Evolutionary conservation across 495 filamentous ascomycete genomes (phyloP), one percentile per base, ranked within the genome.

Genomic region (Penicillium samsonianum): DNA sequence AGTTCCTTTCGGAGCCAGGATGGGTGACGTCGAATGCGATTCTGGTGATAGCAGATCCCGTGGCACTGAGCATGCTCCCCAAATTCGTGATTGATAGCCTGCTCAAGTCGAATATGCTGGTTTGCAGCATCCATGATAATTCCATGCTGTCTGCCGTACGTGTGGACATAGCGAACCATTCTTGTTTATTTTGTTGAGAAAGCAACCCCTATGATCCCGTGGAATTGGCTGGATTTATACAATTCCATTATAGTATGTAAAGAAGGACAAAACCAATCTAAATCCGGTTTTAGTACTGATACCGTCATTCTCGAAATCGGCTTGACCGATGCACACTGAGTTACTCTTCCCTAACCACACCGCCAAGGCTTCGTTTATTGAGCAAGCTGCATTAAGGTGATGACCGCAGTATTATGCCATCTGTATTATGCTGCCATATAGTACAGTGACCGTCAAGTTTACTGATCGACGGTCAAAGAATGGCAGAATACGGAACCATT

Each of bases 121-220:
- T 23, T 11, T 50, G 19, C 20, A 37, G 33, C 25, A 22, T 50
- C 48, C 11, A 26, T 23, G 1, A 33, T 38, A 50, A 37, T 50
- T 35, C 47, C 19, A 50, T 49, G 19, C 11, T 50, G 17, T 17
- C 30, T 50, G 16, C 47, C 31, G 16, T 38, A 22, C 10, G 38
- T 19, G 10, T 50, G 20, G 48, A 50, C 40, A 37, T 37, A 38
- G 31, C 7, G 31, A 38, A 50, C 20, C 20, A 50, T 50, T 25
- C 16, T 23, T 49, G n/a, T 10, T 49, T 3, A 25, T 20, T 31
- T 35, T 49, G 4, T 28, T 20, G 12, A n/a, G 4, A 35, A 2
- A 33, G 46, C n/a, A 44, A 25, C 40, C 12, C 40, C 19, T 22
- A 5, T 44, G 20, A 19, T 12, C 17, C 22, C 20, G 6, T 44